Conservation (phyloP, 2,329 filamentous ascomycete genomes). For the Fusarium humuli region DNA sequence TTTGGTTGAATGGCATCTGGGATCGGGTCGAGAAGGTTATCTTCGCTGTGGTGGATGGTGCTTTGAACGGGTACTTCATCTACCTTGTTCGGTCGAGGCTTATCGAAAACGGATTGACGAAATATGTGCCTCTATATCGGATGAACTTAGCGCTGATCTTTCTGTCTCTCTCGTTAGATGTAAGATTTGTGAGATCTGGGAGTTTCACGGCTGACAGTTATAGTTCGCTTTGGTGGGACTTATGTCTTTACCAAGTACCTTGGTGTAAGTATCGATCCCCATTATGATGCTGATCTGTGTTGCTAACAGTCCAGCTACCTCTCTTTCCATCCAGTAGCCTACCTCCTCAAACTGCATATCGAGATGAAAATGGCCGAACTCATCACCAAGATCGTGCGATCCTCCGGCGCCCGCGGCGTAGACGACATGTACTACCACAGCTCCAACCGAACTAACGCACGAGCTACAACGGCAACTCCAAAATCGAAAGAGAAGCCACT, state of each 20-base stretch:
- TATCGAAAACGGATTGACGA: conserved; percentile 59
- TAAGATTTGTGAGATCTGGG: background rate
- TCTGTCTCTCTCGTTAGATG: conserved; percentile 45
- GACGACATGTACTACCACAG: conserved; percentile 25
- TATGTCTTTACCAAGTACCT: conserved; percentile 44
- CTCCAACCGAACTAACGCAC: background rate
- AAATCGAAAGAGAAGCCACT: background rate
- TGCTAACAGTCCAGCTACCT: conserved; percentile 40
- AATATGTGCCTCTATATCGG: conserved; percentile 59
- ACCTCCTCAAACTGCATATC: conserved; percentile 62
- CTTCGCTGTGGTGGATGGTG: conserved; percentile 61
- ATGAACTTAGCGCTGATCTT: conserved; percentile 47
- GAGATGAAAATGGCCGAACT: conserved; percentile 64
- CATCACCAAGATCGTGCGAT: conserved; percentile 53
- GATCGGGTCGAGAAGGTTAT: conserved; percentile 65
- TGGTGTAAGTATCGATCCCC: conserved; percentile 35
- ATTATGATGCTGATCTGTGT: fast-evolving
- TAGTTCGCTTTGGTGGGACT: conserved; percentile 44
- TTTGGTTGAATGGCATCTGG: conserved; percentile 62
- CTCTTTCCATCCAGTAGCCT: conserved; percentile 59
- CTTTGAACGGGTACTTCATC: conserved; percentile 64
- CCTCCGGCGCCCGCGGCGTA: background rate
- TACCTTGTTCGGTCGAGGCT: conserved; percentile 57
- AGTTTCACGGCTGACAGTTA: background rate
- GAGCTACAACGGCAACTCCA: background rate